These are phyloP conservation scores for Lactarius vividus DNA, from an alignment of 768 basidiomycete genomes.

Conservation along the genomic window DNA sequence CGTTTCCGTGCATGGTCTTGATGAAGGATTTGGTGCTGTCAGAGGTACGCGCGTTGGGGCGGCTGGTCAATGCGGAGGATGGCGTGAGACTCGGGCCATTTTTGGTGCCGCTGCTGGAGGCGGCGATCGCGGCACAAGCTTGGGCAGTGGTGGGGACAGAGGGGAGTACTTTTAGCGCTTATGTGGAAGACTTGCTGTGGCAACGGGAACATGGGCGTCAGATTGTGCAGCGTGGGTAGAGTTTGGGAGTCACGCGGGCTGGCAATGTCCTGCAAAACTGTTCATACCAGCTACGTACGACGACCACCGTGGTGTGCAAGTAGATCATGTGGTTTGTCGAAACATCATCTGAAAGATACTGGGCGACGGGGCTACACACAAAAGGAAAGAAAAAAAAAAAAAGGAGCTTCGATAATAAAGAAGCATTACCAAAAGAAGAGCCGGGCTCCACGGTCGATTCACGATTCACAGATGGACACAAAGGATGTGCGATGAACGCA, in stretches of 20 bases:
- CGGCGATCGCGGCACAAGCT: constrained; percentile 61
- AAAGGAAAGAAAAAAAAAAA: background rate
- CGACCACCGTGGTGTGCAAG: too few species aligned
- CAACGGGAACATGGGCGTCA: constrained; percentile 50
- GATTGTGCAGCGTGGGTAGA: constrained; percentile 48
- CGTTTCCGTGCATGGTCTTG: constrained; percentile 65
- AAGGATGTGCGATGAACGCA: background rate
- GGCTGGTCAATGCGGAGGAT: constrained; percentile 43
- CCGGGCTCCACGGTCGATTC: background rate
- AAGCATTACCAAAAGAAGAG: background rate
- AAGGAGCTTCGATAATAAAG: background rate
- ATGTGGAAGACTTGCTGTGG: constrained; percentile 67
- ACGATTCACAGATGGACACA: background rate
- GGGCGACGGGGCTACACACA: too few species aligned
- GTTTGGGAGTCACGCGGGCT: too few species aligned
- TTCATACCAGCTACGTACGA: too few species aligned
- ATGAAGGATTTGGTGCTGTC: constrained; percentile 40
- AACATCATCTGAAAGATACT: too few species aligned
- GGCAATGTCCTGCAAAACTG: too few species aligned
- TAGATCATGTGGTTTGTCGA: too few species aligned
- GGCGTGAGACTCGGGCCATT: constrained; percentile 45
- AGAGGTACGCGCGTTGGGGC: constrained; percentile 23
- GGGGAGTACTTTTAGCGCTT: constrained; percentile 73
- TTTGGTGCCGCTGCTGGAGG: constrained; percentile 66
- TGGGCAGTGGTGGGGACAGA: constrained; percentile 63